phyloP scores from a whole-genome alignment of 768 basidiomycete species.

The Gloeophyllum trabeum region DNA sequence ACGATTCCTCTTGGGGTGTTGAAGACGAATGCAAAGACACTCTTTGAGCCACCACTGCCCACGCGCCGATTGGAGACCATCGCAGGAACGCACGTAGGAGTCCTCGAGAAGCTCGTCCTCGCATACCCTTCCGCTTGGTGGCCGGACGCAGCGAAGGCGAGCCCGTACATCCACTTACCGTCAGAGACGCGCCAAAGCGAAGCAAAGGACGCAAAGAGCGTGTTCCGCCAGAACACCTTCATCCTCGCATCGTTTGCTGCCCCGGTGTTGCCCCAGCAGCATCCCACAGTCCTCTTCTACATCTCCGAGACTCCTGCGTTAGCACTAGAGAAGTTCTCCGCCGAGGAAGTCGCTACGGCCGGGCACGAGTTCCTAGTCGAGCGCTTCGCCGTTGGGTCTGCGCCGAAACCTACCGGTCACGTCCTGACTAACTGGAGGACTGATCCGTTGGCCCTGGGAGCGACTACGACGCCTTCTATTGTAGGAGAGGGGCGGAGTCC shows the following conservation, averaged over 20 bases:
- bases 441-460: background rate
- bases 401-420: background rate
- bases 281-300: constrained; percentile 1
- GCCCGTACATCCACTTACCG: background rate
- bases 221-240: background rate
- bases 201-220: background rate
- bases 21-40: background rate
- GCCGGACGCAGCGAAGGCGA: background rate
- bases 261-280: background rate
- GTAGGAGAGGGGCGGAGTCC: background rate
- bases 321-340: background rate
- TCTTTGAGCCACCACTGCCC: background rate
- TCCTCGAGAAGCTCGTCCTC: background rate
- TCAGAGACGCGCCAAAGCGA: background rate
- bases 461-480: background rate
- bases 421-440: background rate
- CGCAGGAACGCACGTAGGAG: background rate
- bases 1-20: background rate
- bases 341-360: background rate
- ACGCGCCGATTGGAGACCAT: background rate
- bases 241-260: background rate
- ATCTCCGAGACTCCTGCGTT: background rate
- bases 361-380: background rate
- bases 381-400: background rate
- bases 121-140: background rate